Conservation (phyloP, 768 basidiomycete species). For the Peribolospora baueri region DNA sequence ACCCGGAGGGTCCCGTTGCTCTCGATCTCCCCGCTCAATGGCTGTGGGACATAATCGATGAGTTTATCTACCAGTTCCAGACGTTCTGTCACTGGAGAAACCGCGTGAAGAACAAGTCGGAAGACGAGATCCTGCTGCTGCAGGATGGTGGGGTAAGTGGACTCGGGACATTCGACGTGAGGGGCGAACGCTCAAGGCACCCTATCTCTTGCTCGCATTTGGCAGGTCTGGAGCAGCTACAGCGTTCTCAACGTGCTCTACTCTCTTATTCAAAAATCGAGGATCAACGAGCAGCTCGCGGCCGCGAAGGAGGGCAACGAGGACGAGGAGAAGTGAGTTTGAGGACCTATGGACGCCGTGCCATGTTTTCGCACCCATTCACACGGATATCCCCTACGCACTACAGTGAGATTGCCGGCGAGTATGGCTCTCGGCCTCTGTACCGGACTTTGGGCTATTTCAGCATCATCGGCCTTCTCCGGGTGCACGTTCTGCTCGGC, state of each 20-base stretch:
- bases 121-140: conserved; percentile 65
- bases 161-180: conserved; percentile 33
- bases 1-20: conserved; percentile 80
- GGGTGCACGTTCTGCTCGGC: conserved; percentile 85
- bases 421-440: conserved; percentile 68
- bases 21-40: conserved; percentile 89
- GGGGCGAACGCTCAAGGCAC: conserved; percentile 6
- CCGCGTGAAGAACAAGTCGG: conserved; percentile 43
- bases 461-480: conserved; percentile 76
- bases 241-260: conserved; percentile 95
- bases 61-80: conserved; percentile 96
- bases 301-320: conserved; percentile 53
- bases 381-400: background rate
- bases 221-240: conserved; percentile 86
- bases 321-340: conserved; percentile 25
- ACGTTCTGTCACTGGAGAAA: conserved; percentile 57
- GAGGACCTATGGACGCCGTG: background rate
- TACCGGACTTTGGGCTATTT: conserved; percentile 95
- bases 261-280: conserved; percentile 90
- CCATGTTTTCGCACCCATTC: background rate
- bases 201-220: conserved; percentile 1
- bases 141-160: conserved; percentile 20
- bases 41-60: conserved; percentile 95
- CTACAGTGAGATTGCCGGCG: conserved; percentile 54
- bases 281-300: conserved; percentile 72